A percentile compares a stretch with the other conserved stretches of the same genome.
These are phyloP conservation scores for Chlamydomonas eustigma DNA, from an alignment of 139 green algal species.

Conservation along the genomic window DNA sequence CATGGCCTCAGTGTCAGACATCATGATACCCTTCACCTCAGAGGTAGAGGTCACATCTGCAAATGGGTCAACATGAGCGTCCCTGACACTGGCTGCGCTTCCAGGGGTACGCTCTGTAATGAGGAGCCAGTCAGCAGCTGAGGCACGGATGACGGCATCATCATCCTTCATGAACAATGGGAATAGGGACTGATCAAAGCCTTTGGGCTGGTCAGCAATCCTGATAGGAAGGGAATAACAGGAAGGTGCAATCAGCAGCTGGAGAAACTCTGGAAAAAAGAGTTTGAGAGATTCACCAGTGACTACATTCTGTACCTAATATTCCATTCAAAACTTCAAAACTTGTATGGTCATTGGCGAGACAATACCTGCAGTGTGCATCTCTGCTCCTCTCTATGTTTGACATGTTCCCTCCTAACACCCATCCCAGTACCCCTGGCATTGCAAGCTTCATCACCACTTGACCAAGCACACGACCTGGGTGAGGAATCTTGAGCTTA, in stretches of 20 bases:
- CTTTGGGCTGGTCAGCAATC: conserved; percentile 58
- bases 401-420: conserved; percentile 75
- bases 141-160: conserved; percentile 51
- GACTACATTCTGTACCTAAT: too few relatives aligned
- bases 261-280: conserved; percentile 23
- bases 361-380: conserved; percentile 21
- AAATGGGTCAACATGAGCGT: background rate
- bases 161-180: conserved; percentile 65
- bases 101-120: conserved; percentile 34
- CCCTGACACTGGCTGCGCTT: background rate
- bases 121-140: conserved; percentile 72
- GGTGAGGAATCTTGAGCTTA: conserved; percentile 89
- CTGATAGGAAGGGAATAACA: too few relatives aligned
- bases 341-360: background rate
- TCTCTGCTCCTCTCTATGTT: conserved; percentile 32
- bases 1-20: background rate
- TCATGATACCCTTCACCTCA: conserved; percentile 43
- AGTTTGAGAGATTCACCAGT: too few relatives aligned
- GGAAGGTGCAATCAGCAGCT: conserved; percentile 19
- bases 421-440: conserved; percentile 73
- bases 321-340: background rate
- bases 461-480: conserved; percentile 71
- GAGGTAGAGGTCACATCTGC: background rate
- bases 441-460: conserved; percentile 76
- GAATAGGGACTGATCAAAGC: conserved; percentile 58